phyloP scores from a whole-genome alignment of 2,329 filamentous ascomycete genomes.

The Claviceps sp. region DNA sequence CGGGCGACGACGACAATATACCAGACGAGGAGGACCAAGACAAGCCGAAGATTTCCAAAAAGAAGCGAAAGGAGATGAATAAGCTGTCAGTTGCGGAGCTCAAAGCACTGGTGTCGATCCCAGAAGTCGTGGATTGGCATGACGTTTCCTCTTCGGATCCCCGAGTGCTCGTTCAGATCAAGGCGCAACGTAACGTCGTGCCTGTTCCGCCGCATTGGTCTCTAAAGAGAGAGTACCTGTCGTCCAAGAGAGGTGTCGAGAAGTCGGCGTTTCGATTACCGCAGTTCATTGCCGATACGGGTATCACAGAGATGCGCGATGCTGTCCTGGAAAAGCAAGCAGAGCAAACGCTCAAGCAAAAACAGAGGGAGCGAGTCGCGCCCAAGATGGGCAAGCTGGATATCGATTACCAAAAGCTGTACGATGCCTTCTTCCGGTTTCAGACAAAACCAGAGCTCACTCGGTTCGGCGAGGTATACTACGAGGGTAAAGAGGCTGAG shows the following conservation, averaged over 20 bases:
- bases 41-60: constrained; percentile 72
- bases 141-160: constrained; percentile 88
- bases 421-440: constrained; percentile 96
- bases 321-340: constrained; percentile 93
- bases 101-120: constrained; percentile 80
- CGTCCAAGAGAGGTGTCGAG: constrained; percentile 91
- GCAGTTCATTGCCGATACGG: constrained; percentile 94
- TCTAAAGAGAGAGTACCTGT: constrained; percentile 90
- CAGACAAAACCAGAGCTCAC: constrained; percentile 93
- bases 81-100: constrained; percentile 91
- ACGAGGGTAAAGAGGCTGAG: constrained; percentile 96
- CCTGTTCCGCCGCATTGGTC: constrained; percentile 93
- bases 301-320: constrained; percentile 95
- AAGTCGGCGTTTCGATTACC: constrained; percentile 87
- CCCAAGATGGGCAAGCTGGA: constrained; percentile 96
- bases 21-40: constrained; percentile 65
- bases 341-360: constrained; percentile 82
- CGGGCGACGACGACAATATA: constrained; percentile 72
- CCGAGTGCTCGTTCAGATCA: constrained; percentile 81
- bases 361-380: constrained; percentile 84
- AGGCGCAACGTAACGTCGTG: constrained; percentile 87
- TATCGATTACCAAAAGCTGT: constrained; percentile 96
- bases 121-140: constrained; percentile 95
- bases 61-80: constrained; percentile 82
- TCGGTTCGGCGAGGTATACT: constrained; percentile 96